phyloP scores from a whole-genome alignment of 495 filamentous ascomycete species.

The Aspergillus campestris region DNA sequence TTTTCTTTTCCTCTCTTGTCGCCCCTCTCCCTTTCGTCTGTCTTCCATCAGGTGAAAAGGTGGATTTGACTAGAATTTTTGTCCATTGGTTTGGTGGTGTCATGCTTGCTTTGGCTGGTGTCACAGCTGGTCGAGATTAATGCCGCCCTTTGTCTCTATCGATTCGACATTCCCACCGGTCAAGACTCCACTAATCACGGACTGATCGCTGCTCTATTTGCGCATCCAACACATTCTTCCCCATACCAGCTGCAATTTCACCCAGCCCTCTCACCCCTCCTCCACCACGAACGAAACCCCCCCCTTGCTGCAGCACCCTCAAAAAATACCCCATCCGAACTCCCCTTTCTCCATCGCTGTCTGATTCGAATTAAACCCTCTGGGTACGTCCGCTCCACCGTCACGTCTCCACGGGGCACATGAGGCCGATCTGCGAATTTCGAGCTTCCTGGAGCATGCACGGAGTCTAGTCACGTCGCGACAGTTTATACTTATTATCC shows the following conservation, averaged over 20 bases:
- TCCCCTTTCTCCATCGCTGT: slow-evolving; percentile 23
- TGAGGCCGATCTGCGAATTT: slow-evolving; percentile 38
- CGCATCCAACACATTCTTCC: slow-evolving; percentile 36
- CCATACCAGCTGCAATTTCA: slow-evolving; percentile 18
- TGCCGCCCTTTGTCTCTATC: slow-evolving; percentile 34
- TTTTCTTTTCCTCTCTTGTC: slow-evolving; percentile 1
- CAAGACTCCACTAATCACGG: slow-evolving; percentile 31
- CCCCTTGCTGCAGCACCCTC: slow-evolving; percentile 22
- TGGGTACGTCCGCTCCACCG: slow-evolving; percentile 3
- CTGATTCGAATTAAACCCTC: slow-evolving; percentile 13
- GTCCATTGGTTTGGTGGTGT: slow-evolving; percentile 22
- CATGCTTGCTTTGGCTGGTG: slow-evolving; percentile 36
- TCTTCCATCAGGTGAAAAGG: background rate
- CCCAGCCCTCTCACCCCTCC: slow-evolving; percentile 16
- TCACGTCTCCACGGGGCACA: slow-evolving; percentile 27
- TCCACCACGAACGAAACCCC: slow-evolving; percentile 32
- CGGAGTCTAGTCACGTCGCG: slow-evolving; percentile 39
- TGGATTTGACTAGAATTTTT: slow-evolving; percentile 8
- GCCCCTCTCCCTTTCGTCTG: slow-evolving; percentile 1
- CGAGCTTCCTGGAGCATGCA: slow-evolving; percentile 44
- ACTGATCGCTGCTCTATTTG: slow-evolving; percentile 21
- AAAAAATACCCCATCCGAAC: slow-evolving; percentile 2
- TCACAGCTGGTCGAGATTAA: slow-evolving; percentile 37
- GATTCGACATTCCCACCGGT: slow-evolving; percentile 31
- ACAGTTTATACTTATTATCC: slow-evolving; percentile 23